A percentile compares a stretch with the other conserved stretches of the same genome.
Evolutionary conservation across 768 basidiomycete genomes (phyloP).

Genomic region (Pluteus cervinus): DNA sequence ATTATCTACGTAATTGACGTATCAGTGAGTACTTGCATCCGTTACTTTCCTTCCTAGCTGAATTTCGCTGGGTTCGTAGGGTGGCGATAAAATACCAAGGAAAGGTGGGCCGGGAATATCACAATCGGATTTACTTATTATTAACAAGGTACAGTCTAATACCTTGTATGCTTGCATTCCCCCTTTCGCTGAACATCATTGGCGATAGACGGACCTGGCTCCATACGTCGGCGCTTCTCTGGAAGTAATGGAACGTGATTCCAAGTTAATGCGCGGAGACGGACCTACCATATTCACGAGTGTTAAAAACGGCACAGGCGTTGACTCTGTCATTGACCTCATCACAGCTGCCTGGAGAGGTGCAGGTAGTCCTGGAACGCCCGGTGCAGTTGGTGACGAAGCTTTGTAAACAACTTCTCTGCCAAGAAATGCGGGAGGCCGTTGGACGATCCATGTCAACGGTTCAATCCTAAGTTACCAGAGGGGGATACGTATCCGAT

Average conservation of each 20-base stretch:
- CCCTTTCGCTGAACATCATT: background rate
- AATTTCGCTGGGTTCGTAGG: constrained; percentile 36
- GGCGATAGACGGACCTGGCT: constrained; percentile 80
- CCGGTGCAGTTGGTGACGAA: constrained; percentile 41
- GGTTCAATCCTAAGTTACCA: too few relatives aligned
- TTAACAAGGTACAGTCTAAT: constrained; percentile 73
- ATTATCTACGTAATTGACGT: constrained; percentile 93
- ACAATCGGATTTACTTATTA: constrained; percentile 87
- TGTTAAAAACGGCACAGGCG: constrained; percentile 70
- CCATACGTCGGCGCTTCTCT: constrained; percentile 89
- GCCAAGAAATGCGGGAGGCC: background rate
- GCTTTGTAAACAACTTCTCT: constrained; percentile 7
- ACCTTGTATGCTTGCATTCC: too few relatives aligned
- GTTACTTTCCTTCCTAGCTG: background rate
- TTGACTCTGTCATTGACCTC: constrained; percentile 76
- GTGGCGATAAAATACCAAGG: constrained; percentile 96
- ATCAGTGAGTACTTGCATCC: constrained; percentile 40
- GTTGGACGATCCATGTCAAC: background rate
- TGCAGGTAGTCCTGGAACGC: constrained; percentile 67
- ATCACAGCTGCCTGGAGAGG: constrained; percentile 86
- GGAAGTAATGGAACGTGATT: constrained; percentile 90
- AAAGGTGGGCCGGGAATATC: constrained; percentile 99
- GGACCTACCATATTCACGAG: constrained; percentile 92
- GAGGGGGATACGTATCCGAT: too few relatives aligned
- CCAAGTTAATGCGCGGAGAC: constrained; percentile 88